Evolutionary conservation across 306 rosid genomes (phyloP), one percentile per base, ranked within the genome.

Genomic region (Mimosa pudica): DNA sequence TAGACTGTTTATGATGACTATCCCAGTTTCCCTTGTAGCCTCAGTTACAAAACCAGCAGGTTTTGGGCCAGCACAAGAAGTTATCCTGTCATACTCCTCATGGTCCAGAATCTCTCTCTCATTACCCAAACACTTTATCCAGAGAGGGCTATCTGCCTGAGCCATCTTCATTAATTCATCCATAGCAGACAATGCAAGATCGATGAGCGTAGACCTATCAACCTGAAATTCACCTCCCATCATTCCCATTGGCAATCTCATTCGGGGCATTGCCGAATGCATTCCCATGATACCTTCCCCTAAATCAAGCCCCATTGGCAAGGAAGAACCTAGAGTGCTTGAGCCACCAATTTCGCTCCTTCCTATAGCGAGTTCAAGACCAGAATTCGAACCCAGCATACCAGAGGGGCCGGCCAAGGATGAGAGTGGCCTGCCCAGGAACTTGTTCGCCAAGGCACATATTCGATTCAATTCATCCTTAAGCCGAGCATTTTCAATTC

Each of bases 161-260:
- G 88, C 87, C 95, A 91, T 64, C 86, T 86, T 90, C 52, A 95
- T 58, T 16, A 95, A 75, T 74, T 95, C 98, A 64, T 91, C 91
- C 98, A 95, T 92, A 47, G 98, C 92, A 48, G 79, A 79, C 74
- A 82, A 12, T 3, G 98, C 98, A 51, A 92, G 84, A 46, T 92
- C 88, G 0, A 83, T 3, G 48, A 83, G 81, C 86, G 84, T 83
- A 13, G 92, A 60, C 77, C 87, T 78, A 47, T 91, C 93, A 6
- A 72, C 13, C 3, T 86, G 90, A 46, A 62, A 5, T 35, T 83
- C 93, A 52, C 74, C 87, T 46, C 83, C 81, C 74, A 83, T 67
- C 85, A 87, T 55, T 71, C 89, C 89, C 49, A 84, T 79, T 5
- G 80, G 69, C 33, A 85, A 57, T 75, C 80, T 87, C 71, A 70